Evolutionary conservation across 495 filamentous ascomycete genomes (phyloP).

Genomic region (Cenococcum geophilum): DNA sequence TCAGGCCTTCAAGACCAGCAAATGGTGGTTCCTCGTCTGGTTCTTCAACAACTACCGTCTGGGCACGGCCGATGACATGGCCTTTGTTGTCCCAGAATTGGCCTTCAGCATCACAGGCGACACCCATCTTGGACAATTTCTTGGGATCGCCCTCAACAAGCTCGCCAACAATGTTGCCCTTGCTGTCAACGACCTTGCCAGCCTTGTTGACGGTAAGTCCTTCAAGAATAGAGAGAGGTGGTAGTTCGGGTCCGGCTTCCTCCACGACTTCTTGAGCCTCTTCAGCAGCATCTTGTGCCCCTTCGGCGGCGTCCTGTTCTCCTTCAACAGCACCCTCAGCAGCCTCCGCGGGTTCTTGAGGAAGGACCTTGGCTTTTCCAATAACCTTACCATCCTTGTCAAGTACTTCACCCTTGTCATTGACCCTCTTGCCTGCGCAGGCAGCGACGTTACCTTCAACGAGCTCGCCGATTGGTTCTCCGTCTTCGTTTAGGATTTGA

Average conservation of each 20-base stretch:
- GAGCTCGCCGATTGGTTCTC: conserved; percentile 47
- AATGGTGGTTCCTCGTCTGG: conserved; percentile 54
- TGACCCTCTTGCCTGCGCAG: conserved; percentile 48
- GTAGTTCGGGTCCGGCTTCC: conserved; percentile 39
- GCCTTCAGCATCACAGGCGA: conserved; percentile 37
- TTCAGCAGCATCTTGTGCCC: conserved; percentile 34
- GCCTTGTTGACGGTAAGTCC: conserved; percentile 57
- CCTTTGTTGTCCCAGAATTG: conserved; percentile 45
- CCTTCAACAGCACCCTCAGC: conserved; percentile 28
- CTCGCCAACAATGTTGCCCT: conserved; percentile 41
- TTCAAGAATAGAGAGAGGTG: conserved; percentile 55
- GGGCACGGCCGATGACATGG: conserved; percentile 41
- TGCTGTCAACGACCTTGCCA: conserved; percentile 46
- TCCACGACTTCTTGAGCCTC: conserved; percentile 11
- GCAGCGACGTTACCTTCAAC: conserved; percentile 45
- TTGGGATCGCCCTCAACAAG: conserved; percentile 43
- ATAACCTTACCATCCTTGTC: conserved; percentile 43
- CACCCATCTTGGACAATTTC: conserved; percentile 40
- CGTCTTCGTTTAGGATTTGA: conserved; percentile 46
- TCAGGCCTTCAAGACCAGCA: conserved; percentile 58
- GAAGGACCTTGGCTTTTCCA: conserved; percentile 36
- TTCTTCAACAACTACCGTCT: conserved; percentile 45
- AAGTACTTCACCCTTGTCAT: conserved; percentile 48
- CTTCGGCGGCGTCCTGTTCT: conserved; percentile 40
- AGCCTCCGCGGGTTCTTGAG: conserved; percentile 31